These are phyloP conservation scores for Pseudogymnoascus sp. DNA, from an alignment of 2,329 filamentous ascomycete species.

Conservation along the genomic window DNA sequence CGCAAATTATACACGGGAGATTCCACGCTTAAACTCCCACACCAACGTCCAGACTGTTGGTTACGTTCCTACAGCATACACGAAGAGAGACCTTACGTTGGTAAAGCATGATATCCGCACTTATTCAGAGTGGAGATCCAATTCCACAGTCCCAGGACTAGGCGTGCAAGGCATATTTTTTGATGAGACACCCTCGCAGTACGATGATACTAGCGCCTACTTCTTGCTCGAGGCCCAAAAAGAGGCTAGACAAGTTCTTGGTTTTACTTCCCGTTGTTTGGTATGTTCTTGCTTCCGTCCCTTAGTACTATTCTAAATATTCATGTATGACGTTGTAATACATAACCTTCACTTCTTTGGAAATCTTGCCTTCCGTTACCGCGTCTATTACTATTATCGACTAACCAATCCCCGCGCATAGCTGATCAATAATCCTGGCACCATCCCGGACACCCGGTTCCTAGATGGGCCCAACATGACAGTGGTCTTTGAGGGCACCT, in stretches of 20 bases:
- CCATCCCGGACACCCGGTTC: slow-evolving; percentile 35
- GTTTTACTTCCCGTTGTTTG: slow-evolving; percentile 32
- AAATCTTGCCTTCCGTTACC: too few species aligned
- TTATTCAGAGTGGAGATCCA: slow-evolving; percentile 32
- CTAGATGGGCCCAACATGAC: slow-evolving; percentile 34
- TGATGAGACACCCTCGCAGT: slow-evolving; percentile 38
- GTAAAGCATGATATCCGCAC: slow-evolving; percentile 36
- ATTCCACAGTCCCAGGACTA: too few species aligned
- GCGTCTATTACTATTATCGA: too few species aligned
- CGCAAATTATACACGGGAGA: slow-evolving; percentile 29
- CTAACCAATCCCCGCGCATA: slow-evolving; percentile 15
- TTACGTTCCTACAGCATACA: slow-evolving; percentile 35
- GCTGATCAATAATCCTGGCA: slow-evolving; percentile 39
- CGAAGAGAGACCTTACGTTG: slow-evolving; percentile 26
- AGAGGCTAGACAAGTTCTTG: slow-evolving; percentile 27
- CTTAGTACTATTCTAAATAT: background rate
- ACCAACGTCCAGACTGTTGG: slow-evolving; percentile 35
- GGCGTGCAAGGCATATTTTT: slow-evolving; percentile 37
- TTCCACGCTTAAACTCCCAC: slow-evolving; percentile 33
- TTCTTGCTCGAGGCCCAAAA: slow-evolving; percentile 31
- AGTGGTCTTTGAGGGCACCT: slow-evolving; percentile 37
- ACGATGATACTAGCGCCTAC: slow-evolving; percentile 25
- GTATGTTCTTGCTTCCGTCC: slow-evolving; percentile 26
- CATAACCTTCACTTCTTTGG: background rate
- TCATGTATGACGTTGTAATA: background rate